These are phyloP conservation scores for Trichoderma hamatum DNA, from an alignment of 2,329 filamentous ascomycete species.

Conservation along the genomic window DNA sequence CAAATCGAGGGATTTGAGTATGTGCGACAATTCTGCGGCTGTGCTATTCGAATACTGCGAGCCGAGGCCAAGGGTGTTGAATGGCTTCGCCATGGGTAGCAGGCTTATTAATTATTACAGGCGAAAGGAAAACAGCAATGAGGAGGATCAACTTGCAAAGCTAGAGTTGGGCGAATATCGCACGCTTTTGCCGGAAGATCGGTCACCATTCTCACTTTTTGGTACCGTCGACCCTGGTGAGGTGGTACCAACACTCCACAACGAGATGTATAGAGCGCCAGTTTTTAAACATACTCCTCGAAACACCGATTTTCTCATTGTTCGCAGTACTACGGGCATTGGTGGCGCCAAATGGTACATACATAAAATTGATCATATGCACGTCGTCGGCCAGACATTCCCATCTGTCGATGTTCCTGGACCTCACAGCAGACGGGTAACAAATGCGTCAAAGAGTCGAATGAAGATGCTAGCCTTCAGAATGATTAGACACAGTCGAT, in stretches of 20 bases:
- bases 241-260: conserved; percentile 87
- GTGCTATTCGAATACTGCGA: conserved; percentile 95
- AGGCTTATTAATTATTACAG: conserved; percentile 97
- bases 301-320: conserved; percentile 81
- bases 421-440: conserved; percentile 91
- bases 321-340: conserved; percentile 77
- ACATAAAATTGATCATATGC: conserved; percentile 87
- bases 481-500: conserved; percentile 75
- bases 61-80: conserved; percentile 86
- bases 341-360: conserved; percentile 81
- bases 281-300: conserved; percentile 85
- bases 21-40: conserved; percentile 86
- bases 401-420: conserved; percentile 91
- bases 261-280: conserved; percentile 92
- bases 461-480: conserved; percentile 96
- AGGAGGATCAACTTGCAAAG: conserved; percentile 77
- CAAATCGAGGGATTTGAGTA: conserved; percentile 77
- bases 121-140: conserved; percentile 67
- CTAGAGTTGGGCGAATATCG: conserved; percentile 85
- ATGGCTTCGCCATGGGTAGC: conserved; percentile 97
- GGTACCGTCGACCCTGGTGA: conserved; percentile 91
- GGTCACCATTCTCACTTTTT: conserved; percentile 94
- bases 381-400: conserved; percentile 89
- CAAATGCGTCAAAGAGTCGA: conserved; percentile 93
- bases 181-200: conserved; percentile 87